A percentile compares a stretch with the other conserved stretches of the same genome.
These are phyloP conservation scores for Tulasnella sp. DNA, from an alignment of 768 basidiomycete genomes.

Conservation along the genomic window DNA sequence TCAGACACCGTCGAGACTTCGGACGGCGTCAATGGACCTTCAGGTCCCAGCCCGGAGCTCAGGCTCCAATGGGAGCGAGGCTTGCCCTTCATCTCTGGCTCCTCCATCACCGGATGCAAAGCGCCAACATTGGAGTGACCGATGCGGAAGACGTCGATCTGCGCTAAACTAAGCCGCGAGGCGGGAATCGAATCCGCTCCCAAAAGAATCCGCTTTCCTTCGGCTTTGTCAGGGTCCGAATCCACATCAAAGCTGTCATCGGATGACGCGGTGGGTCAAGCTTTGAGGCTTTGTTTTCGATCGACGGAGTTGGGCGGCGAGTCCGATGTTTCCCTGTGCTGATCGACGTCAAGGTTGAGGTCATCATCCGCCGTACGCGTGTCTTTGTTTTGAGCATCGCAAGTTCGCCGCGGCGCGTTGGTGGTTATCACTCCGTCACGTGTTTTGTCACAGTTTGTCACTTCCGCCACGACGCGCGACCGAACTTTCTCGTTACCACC, in stretches of 20 bases:
- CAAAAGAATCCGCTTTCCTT: not conserved
- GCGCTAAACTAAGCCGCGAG: not conserved
- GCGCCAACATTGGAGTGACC: not conserved
- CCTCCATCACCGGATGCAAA: not conserved
- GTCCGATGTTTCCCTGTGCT: not conserved
- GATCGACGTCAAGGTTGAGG: not conserved
- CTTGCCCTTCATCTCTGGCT: not conserved
- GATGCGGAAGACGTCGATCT: not conserved
- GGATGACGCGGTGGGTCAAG: not conserved
- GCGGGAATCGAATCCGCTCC: not conserved
- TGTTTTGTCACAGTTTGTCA: conserved; percentile 6
- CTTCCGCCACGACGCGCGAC: not conserved
- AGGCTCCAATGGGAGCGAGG: too few species aligned
- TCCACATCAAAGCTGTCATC: not conserved
- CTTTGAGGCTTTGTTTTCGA: not conserved
- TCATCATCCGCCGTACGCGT: not conserved
- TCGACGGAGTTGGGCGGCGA: not conserved
- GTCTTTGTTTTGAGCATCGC: not conserved
- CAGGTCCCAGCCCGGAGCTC: not conserved
- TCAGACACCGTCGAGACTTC: not conserved
- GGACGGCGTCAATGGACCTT: not conserved
- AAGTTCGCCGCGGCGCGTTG: not conserved
- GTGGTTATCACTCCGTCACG: not conserved
- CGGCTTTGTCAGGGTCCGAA: not conserved
- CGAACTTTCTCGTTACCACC: not conserved